A percentile compares a stretch with the other conserved stretches of the same genome.
phyloP scores from a whole-genome alignment of 257 asterid species.

The Leonotis leonurus region DNA sequence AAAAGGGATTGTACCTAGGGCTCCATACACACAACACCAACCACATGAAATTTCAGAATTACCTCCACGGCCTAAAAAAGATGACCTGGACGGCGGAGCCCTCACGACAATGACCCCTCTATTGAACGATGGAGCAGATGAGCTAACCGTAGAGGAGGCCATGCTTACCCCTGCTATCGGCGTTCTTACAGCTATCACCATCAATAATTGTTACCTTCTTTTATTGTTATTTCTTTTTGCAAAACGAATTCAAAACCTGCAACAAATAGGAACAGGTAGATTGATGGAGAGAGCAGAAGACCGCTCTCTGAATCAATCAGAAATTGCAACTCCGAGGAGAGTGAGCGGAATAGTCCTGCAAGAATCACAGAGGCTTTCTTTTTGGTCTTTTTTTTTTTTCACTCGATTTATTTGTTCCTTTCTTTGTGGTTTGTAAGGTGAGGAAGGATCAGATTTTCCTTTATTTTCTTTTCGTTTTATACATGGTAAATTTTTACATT shows the following conservation, averaged over 20 bases:
- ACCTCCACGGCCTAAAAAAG: slow-evolving; percentile 78
- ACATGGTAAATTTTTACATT: neutral
- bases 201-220: neutral
- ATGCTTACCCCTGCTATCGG: slow-evolving; percentile 46
- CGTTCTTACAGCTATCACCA: slow-evolving; percentile 54
- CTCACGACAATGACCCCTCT: slow-evolving; percentile 27
- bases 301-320: slow-evolving; percentile 11
- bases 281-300: neutral
- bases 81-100: slow-evolving; percentile 35
- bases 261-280: neutral
- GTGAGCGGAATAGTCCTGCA: neutral
- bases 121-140: slow-evolving; percentile 44
- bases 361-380: neutral
- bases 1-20: neutral
- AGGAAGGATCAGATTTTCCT: slow-evolving; percentile 25
- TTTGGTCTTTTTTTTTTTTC: neutral
- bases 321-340: neutral
- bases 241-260: neutral
- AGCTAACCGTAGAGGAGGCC: slow-evolving; percentile 39
- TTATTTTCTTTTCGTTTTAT: neutral
- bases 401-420: neutral
- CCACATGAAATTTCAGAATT: slow-evolving; percentile 8
- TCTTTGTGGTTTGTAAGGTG: slow-evolving; percentile 23
- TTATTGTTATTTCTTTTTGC: neutral
- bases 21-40: neutral